phyloP scores from a whole-genome alignment of 2,329 filamentous ascomycete genomes.

The Botrytis hyacinthi region DNA sequence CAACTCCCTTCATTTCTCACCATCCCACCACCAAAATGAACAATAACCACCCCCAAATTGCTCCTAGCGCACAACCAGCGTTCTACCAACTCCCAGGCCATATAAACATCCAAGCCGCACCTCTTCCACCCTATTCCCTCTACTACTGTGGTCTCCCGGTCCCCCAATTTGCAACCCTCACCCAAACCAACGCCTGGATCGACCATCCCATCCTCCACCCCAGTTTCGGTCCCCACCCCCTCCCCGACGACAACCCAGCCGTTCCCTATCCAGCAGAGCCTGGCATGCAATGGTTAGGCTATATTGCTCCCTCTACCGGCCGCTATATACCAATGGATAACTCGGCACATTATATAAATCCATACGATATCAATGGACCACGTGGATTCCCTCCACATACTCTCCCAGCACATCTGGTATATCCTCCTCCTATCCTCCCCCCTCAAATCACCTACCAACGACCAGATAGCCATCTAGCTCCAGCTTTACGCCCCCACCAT shows the following conservation, averaged over 20 bases:
- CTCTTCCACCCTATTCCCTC: neutral
- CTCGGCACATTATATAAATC: neutral
- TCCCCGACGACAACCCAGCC: neutral
- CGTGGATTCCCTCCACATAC: neutral
- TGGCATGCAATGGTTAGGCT: neutral
- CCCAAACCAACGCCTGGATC: neutral
- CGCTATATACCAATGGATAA: neutral
- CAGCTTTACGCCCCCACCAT: neutral
- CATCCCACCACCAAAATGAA: neutral
- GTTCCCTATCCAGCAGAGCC: neutral
- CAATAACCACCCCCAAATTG: neutral
- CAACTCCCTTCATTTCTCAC: accelerated
- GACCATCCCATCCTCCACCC: neutral
- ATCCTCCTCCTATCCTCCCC: neutral
- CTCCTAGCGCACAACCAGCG: no score
- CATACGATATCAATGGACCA: slow-evolving; percentile 1
- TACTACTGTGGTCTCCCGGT: neutral
- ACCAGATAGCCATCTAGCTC: no score
- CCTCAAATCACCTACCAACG: neutral
- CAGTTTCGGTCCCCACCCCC: neutral
- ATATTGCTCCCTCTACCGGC: neutral
- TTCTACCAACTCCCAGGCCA: neutral
- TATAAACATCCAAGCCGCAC: neutral
- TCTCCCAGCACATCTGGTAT: accelerated
- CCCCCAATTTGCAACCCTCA: neutral